phyloP scores from a whole-genome alignment of 2,329 filamentous ascomycete genomes.

The Ophiocordyceps sinensis region DNA sequence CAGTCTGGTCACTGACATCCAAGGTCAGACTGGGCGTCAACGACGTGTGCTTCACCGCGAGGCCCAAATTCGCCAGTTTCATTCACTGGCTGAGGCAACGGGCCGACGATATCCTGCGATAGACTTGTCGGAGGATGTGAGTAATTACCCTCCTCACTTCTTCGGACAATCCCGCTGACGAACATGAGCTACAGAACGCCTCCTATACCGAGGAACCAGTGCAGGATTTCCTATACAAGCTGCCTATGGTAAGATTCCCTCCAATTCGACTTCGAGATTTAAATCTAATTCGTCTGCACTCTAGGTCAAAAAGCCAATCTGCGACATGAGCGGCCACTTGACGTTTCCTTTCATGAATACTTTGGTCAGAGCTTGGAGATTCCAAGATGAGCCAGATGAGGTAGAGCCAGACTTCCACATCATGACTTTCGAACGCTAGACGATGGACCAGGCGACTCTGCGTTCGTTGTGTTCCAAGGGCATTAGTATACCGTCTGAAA shows the following conservation, averaged over 20 bases:
- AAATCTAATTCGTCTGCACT: not conserved
- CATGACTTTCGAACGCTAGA: not conserved
- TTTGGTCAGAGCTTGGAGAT: conserved; percentile 1
- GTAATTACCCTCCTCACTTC: not conserved
- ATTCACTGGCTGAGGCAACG: not conserved
- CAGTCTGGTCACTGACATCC: not conserved
- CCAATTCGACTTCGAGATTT: not conserved
- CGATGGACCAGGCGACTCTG: not conserved
- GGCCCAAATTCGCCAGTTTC: not conserved
- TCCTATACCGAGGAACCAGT: conserved; percentile 1
- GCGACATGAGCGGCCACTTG: not conserved
- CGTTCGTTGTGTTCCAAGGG: not conserved
- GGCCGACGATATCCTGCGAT: not conserved
- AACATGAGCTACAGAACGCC: conserved; percentile 1
- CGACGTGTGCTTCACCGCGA: not conserved
- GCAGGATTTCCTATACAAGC: conserved; percentile 1
- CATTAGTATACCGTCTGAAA: no score
- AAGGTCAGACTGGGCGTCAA: not conserved
- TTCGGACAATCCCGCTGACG: not conserved
- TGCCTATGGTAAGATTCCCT: conserved; percentile 2
- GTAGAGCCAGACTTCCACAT: conserved; percentile 1
- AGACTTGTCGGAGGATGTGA: conserved; percentile 1
- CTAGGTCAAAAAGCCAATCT: conserved; percentile 1
- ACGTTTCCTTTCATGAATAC: conserved; percentile 1
- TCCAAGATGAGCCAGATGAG: conserved; percentile 1